Base-by-base conservation (phyloP, 2,329 filamentous ascomycete genomes). In the Dactylonectria macrodidyma region DNA sequence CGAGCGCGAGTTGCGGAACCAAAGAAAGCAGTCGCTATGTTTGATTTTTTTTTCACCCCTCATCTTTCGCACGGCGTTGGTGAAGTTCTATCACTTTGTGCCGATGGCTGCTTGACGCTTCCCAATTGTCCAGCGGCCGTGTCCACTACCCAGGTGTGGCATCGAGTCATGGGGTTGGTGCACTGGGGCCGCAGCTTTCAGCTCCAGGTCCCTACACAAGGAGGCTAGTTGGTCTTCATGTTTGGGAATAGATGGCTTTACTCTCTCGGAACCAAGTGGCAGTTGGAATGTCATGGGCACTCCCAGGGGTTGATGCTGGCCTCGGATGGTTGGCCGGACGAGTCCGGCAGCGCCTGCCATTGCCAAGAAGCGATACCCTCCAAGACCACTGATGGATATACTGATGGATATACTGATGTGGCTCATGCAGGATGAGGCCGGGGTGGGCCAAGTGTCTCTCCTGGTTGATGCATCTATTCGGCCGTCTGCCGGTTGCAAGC, bases 381-480 rank as follows among this genome's bases (percentile, higher is more conserved):
- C 19, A 22, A 47, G n/a, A 22, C 44, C 7, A n/a, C n/a, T n/a
- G n/a, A n/a, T n/a, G n/a, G n/a, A n/a, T n/a, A n/a, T n/a, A 11
- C 44, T 4, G 44, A 22, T 47, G 44, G n/a, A 47, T 41, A 47
- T 47, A 5, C 44, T 41, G 36, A 41, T 41, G 36, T 41, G 8
- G 36, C 9, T 41, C 36, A 41, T 41, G 36, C 36, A 41, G 3
- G 36, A 41, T 41, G 26, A 30, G 26, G 26, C 7, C 7, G 26
- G 26, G 26, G 36, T 5, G 14, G 36, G 36, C 36, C 36, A 41
- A 41, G 36, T 41, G 36, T 41, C 36, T 12, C 36, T 41, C 36
- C 36, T 41, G 36, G 36, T 22, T 47, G 44, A 47, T 47, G 44
- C 44, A 47, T 47, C n/a, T 22, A 47, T 47, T 47, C n/a, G n/a